phyloP scores from a whole-genome alignment of 108 stramenopile species.

The Cyclotella atomus region DNA sequence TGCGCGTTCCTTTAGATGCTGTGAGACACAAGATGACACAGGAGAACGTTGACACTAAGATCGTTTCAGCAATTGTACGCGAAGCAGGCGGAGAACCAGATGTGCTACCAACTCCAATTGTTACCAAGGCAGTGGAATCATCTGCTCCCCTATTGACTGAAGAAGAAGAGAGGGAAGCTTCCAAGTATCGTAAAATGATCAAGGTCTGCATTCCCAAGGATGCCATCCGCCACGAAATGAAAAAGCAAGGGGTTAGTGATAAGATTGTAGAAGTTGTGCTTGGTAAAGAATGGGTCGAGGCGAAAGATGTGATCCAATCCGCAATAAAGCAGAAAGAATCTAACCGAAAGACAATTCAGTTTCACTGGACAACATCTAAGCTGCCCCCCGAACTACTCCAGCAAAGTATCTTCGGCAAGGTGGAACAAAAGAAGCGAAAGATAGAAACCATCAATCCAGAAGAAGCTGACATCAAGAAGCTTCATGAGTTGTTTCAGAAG shows the following conservation, averaged over 20 bases:
- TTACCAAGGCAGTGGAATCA: slow-evolving; percentile 3
- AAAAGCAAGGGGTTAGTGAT: slow-evolving; percentile 67
- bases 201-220: slow-evolving; percentile 76
- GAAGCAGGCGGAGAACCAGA: slow-evolving; percentile 48
- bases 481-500: slow-evolving; percentile 85
- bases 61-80: slow-evolving; percentile 49
- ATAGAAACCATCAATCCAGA: slow-evolving; percentile 35
- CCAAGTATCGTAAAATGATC: slow-evolving; percentile 69
- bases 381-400: slow-evolving; percentile 65
- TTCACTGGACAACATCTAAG: slow-evolving; percentile 81
- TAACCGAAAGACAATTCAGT: slow-evolving; percentile 53
- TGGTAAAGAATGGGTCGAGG: slow-evolving; percentile 47
- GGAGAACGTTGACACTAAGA: slow-evolving; percentile 33
- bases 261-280: slow-evolving; percentile 77
- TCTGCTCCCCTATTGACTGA: slow-evolving; percentile 38
- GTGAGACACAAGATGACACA: slow-evolving; percentile 51
- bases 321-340: slow-evolving; percentile 14
- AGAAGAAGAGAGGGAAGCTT: slow-evolving; percentile 65
- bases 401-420: slow-evolving; percentile 56
- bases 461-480: slow-evolving; percentile 71
- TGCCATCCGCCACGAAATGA: slow-evolving; percentile 75
- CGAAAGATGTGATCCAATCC: slow-evolving; percentile 1
- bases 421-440: slow-evolving; percentile 58
- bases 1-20: slow-evolving; percentile 40
- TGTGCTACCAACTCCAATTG: background rate